Evolutionary conservation across 129 eudicot species (phyloP).

Genomic region (Erigeron canadensis): DNA sequence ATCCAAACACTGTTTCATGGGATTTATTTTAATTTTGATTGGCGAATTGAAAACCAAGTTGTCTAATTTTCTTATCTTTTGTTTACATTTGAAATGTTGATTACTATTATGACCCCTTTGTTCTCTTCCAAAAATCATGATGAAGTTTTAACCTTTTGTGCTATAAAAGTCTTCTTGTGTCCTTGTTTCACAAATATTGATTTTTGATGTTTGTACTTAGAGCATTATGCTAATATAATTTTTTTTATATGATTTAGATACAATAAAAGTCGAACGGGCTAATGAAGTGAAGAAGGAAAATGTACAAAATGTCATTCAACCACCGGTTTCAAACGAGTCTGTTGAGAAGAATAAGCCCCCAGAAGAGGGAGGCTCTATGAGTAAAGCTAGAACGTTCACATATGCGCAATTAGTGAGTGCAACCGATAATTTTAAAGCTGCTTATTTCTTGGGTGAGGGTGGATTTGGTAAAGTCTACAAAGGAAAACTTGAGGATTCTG

Average conservation of each 20-base stretch:
- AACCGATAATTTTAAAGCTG: constrained; percentile 62
- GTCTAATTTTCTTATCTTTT: neutral
- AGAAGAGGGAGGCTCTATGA: constrained; percentile 34
- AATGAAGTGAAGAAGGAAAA: constrained; percentile 45
- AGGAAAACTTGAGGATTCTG: constrained; percentile 59
- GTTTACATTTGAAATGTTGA: constrained; percentile 10
- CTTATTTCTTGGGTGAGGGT: constrained; percentile 76
- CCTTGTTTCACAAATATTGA: constrained; percentile 8
- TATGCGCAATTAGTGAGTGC: constrained; percentile 60
- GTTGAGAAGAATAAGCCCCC: constrained; percentile 29
- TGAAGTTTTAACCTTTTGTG: constrained; percentile 32
- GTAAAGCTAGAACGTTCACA: constrained; percentile 51
- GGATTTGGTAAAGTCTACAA: constrained; percentile 92
- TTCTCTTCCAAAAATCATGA: constrained; percentile 6
- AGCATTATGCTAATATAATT: constrained; percentile 11
- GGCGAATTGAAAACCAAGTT: neutral
- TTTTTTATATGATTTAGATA: constrained; percentile 35
- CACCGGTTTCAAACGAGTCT: constrained; percentile 26
- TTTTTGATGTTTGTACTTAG: neutral
- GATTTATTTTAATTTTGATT: neutral
- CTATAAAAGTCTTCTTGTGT: constrained; percentile 30
- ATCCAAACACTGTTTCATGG: constrained; percentile 12
- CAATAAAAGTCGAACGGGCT: constrained; percentile 28
- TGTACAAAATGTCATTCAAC: constrained; percentile 28
- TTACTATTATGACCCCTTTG: constrained; percentile 26